Evolutionary conservation across 1,284 basidiomycete genomes (phyloP), one percentile per base, ranked within the genome.

Genomic region (Termitomyces sp.): DNA sequence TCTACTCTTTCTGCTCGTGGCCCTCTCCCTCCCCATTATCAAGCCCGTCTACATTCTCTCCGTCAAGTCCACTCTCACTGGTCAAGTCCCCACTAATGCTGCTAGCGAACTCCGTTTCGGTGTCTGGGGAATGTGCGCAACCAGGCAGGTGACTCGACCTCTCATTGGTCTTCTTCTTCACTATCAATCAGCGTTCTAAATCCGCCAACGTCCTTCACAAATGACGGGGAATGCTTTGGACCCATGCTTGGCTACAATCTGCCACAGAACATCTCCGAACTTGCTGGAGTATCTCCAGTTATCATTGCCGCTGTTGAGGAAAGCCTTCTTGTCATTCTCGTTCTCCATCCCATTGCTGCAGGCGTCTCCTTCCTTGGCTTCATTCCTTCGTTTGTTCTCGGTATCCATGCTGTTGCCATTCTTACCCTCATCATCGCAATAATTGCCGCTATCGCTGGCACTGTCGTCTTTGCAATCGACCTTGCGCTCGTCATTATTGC

Each of bases 121-220:
- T 1, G 83, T 89, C 5, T 90, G 87, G 87, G 88, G 88, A 1
- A 73, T 84, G 41, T 90, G 88, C 68, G 80, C 82, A 1, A 73
- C 70, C 9, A 79, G 77, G 84, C 79, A 19, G 15, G 56, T 53
- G 17, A 12, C 33, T 28, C 34, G 9, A 6, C 21, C 36, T 26
- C 45, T 30, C n/a, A 19, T 26, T 38, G 9, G 24, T 7, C 13
- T 28, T 41, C 13, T 28, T 45, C 17, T 36, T 39, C 17, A 45
- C 30, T 36, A 46, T 50, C 39, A 47, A 48, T 42, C 31, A 70
- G 69, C 53, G 57, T 54, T 3, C 63, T 67, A 36, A 57, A 66
- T 52, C 64, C 61, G 30, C 63, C 69, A 24, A 64, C 65, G 2
- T 56, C 61, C 41, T 54, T 66, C 38, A 53, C 58, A 41, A 68